Conservation (phyloP, 2,329 filamentous ascomycete genomes). For the Botryotinia convoluta region DNA sequence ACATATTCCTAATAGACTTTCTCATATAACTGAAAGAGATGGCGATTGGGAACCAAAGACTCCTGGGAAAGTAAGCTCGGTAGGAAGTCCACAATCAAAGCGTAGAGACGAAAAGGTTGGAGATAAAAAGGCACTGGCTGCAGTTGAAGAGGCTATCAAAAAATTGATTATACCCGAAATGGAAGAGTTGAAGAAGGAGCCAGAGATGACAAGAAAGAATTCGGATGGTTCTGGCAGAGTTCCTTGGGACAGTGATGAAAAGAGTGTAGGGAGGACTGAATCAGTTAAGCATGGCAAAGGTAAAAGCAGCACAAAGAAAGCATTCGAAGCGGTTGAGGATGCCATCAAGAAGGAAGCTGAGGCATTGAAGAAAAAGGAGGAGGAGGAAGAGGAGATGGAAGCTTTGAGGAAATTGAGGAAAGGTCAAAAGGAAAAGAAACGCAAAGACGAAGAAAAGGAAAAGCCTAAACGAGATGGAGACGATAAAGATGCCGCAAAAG, state of each 20-base stretch:
- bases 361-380: constrained; percentile 19
- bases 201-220: constrained; percentile 11
- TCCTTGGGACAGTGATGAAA: constrained; percentile 20
- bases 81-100: constrained; percentile 15
- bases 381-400: constrained; percentile 18
- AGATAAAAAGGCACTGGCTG: constrained; percentile 19
- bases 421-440: constrained; percentile 16
- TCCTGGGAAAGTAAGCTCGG: constrained; percentile 1
- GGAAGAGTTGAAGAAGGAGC: constrained; percentile 20
- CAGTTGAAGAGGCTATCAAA: constrained; percentile 19
- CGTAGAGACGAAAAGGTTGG: constrained; percentile 16
- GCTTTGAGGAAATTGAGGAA: constrained; percentile 18
- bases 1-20: constrained; percentile 17
- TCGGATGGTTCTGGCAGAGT: constrained; percentile 14
- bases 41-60: constrained; percentile 17
- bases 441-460: constrained; percentile 21
- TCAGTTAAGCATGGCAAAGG: constrained; percentile 18
- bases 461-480: constrained; percentile 12
- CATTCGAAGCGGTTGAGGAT: constrained; percentile 20
- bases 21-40: constrained; percentile 19
- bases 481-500: constrained; percentile 17
- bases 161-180: constrained; percentile 18
- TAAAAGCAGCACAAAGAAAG: constrained; percentile 20
- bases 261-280: constrained; percentile 13
- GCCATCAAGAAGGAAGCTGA: constrained; percentile 20